These are phyloP conservation scores for Kewa caespitosa DNA, from an alignment of 179 eudicot species.

Conservation along the genomic window DNA sequence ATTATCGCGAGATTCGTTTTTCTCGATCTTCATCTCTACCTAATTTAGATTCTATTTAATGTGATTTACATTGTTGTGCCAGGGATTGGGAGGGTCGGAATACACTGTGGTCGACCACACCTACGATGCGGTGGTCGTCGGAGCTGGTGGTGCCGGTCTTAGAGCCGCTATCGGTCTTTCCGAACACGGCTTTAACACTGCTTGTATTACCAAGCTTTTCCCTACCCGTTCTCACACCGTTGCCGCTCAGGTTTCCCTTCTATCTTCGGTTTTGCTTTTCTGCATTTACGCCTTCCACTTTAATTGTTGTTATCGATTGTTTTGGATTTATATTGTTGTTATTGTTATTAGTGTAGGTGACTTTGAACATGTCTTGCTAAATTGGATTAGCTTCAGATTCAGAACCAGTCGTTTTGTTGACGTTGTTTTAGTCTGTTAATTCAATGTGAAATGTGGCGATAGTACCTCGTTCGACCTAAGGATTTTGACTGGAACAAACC, in stretches of 20 bases:
- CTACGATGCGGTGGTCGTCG: conserved; percentile 97
- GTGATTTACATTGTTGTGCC: conserved; percentile 2
- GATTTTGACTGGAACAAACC: too few relatives aligned
- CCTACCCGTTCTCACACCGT: conserved; percentile 99
- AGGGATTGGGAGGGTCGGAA: conserved; percentile 53
- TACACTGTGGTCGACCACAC: conserved; percentile 93
- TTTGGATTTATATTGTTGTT: too few relatives aligned
- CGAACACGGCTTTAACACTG: conserved; percentile 96
- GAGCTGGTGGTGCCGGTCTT: conserved; percentile 97
- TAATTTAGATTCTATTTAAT: too few relatives aligned
- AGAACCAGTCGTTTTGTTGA: too few relatives aligned
- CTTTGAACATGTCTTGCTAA: too few relatives aligned
- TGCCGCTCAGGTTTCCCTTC: conserved; percentile 79
- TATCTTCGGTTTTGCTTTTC: neutral
- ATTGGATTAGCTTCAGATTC: too few relatives aligned
- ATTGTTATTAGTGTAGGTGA: too few relatives aligned
- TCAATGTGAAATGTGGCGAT: too few relatives aligned
- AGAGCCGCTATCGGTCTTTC: conserved; percentile 97
- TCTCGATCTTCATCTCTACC: too few relatives aligned
- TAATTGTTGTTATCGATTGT: neutral
- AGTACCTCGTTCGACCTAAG: too few relatives aligned
- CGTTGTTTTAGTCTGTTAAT: too few relatives aligned
- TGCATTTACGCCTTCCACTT: neutral
- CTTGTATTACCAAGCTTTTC: conserved; percentile 96
- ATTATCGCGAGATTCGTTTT: too few relatives aligned